A percentile compares a stretch with the other conserved stretches of the same genome.
Evolutionary conservation across 371 early-diverging fungal species (phyloP).

Genomic region (Polyrhizophydium stewartii): DNA sequence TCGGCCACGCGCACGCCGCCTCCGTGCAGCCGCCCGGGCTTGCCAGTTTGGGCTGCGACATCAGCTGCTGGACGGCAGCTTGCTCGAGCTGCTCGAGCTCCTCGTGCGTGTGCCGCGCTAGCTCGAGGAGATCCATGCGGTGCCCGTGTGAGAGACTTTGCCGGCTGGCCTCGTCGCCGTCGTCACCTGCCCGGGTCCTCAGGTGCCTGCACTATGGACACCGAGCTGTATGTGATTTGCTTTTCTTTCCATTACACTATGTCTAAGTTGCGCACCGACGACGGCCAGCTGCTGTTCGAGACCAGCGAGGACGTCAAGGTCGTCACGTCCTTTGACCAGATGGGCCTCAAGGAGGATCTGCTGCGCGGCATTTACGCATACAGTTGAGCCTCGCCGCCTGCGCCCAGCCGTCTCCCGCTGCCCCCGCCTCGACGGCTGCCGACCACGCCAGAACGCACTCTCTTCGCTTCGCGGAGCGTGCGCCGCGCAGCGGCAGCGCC

Average conservation of each 20-base stretch:
- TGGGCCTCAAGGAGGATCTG: constrained; percentile 90
- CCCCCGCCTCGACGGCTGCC: too few relatives aligned
- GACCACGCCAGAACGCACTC: too few relatives aligned
- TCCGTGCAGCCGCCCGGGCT: constrained; percentile 4
- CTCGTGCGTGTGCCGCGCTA: constrained; percentile 67
- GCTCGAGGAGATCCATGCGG: neutral
- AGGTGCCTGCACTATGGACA: too few relatives aligned
- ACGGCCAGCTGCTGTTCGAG: constrained; percentile 17
- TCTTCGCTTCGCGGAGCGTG: too few relatives aligned
- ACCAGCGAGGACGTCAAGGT: constrained; percentile 46
- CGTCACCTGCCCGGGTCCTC: too few relatives aligned
- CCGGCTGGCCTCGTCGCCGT: too few relatives aligned
- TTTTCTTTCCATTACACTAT: too few relatives aligned
- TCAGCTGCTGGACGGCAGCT: constrained; percentile 77
- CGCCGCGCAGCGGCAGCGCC: too few relatives aligned
- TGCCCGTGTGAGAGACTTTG: too few relatives aligned
- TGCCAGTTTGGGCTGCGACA: constrained; percentile 67
- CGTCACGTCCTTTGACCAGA: constrained; percentile 87
- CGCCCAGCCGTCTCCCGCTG: neutral
- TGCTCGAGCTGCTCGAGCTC: constrained; percentile 89
- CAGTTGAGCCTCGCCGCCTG: constrained; percentile 41
- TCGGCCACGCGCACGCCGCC: too few relatives aligned
- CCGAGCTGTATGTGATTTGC: too few relatives aligned
- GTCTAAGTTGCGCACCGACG: too few relatives aligned
- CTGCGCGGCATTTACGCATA: constrained; percentile 97